Evolutionary conservation across 1,284 basidiomycete species (phyloP).

Genomic region (Fomitopsis betulina): DNA sequence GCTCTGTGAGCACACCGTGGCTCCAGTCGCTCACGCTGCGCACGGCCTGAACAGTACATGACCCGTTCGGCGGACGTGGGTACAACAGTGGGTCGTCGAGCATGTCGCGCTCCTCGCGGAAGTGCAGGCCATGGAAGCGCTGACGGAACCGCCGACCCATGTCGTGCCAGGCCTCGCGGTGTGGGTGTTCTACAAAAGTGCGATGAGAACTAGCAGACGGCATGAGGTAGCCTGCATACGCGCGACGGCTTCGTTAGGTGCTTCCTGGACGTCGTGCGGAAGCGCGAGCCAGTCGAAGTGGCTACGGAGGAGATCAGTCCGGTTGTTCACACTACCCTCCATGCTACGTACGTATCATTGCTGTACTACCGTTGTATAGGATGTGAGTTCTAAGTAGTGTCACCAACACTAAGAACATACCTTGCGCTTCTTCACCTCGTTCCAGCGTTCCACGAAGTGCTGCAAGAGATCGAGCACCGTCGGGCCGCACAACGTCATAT

Average conservation of each 20-base stretch:
- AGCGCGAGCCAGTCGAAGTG: constrained; percentile 78
- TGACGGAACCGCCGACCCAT: constrained; percentile 62
- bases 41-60: constrained; percentile 71
- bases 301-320: constrained; percentile 19
- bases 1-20: constrained; percentile 83
- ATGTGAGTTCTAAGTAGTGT: neutral
- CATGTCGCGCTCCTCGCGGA: constrained; percentile 25
- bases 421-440: constrained; percentile 80
- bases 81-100: constrained; percentile 28
- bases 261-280: constrained; percentile 61
- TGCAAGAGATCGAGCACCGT: constrained; percentile 86
- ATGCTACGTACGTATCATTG: constrained; percentile 2
- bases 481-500: constrained; percentile 82
- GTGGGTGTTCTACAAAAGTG: constrained; percentile 52
- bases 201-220: neutral
- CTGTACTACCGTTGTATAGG: neutral
- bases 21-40: constrained; percentile 89
- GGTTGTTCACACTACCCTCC: neutral
- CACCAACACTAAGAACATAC: constrained; percentile 24
- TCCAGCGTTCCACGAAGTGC: constrained; percentile 89
- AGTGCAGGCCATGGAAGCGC: constrained; percentile 40
- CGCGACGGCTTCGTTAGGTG: constrained; percentile 62
- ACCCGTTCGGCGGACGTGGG: constrained; percentile 37
- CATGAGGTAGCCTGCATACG: constrained; percentile 32
- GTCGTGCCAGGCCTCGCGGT: constrained; percentile 56